phyloP scores from a whole-genome alignment of 2,329 filamentous ascomycete genomes.

The Aspergillus melleus region DNA sequence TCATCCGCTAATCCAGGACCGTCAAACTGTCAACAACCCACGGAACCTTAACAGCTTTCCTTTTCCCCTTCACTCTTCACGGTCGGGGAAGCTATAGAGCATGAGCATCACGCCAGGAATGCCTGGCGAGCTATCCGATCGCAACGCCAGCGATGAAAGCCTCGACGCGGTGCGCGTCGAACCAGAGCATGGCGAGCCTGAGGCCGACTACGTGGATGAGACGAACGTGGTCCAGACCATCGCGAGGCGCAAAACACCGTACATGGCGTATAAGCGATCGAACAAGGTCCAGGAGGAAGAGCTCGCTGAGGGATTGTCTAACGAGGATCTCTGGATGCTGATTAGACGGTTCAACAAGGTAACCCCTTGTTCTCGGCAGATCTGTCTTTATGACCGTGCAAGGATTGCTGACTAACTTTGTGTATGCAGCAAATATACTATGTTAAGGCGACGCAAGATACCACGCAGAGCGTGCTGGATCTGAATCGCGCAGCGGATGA shows the following conservation, averaged over 20 bases:
- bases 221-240: neutral
- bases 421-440: slow-evolving; percentile 61
- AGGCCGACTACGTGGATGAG: neutral
- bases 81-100: neutral
- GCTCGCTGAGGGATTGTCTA: slow-evolving; percentile 66
- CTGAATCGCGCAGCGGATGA: slow-evolving; percentile 79
- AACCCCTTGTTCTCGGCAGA: slow-evolving; percentile 5
- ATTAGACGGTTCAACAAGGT: slow-evolving; percentile 74
- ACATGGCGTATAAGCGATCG: neutral
- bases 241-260: neutral
- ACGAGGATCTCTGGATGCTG: slow-evolving; percentile 73
- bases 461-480: slow-evolving; percentile 68
- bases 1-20: neutral
- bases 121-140: neutral
- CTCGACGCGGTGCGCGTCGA: neutral
- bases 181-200: neutral
- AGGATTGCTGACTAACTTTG: no score
- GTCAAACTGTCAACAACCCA: no score
- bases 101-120: neutral
- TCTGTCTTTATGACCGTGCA: no score
- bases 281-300: slow-evolving; percentile 29
- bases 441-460: slow-evolving; percentile 65
- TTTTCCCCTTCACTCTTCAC: neutral
- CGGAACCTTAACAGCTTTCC: no score
- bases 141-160: neutral